Conservation (phyloP, 257 asterid species). For the Solanum arcanum region DNA sequence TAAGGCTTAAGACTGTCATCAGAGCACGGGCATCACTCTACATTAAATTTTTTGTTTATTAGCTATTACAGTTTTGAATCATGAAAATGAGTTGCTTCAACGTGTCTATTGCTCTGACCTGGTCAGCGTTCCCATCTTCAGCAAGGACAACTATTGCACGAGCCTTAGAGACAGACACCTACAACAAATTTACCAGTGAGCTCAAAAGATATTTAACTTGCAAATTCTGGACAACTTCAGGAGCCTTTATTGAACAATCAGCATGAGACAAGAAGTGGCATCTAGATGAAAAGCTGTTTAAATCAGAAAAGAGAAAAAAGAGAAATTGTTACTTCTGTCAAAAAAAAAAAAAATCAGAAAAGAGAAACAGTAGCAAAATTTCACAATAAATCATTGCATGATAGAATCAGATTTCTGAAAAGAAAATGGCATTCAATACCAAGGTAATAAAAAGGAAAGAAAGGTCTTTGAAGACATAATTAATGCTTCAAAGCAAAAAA, state of each 20-base stretch:
- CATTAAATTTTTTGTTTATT: slow-evolving; percentile 14
- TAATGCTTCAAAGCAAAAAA: neutral
- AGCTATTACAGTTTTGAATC: slow-evolving; percentile 1
- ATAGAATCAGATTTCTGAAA: neutral
- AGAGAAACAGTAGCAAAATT: neutral
- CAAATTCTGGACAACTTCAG: neutral
- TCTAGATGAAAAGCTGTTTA: neutral
- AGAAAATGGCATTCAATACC: neutral
- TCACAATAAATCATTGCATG: neutral
- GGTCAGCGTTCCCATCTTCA: slow-evolving; percentile 89
- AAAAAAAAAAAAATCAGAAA: neutral
- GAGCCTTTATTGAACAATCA: neutral
- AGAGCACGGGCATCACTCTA: slow-evolving; percentile 95
- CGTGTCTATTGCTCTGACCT: slow-evolving; percentile 32
- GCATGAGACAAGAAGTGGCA: neutral
- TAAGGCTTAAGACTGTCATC: slow-evolving; percentile 83
- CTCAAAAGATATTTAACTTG: slow-evolving; percentile 2
- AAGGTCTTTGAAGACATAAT: neutral
- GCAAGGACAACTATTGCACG: slow-evolving; percentile 91
- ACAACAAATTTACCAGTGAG: slow-evolving; percentile 15
- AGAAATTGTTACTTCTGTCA: neutral
- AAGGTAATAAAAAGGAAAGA: neutral
- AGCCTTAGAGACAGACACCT: slow-evolving; percentile 94
- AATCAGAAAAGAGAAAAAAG: neutral
- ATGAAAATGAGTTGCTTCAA: slow-evolving; percentile 5